Percentiles rank a stretch among this genome's conserved stretches.
phyloP scores from a whole-genome alignment of 2,329 filamentous ascomycete species.

The Ophiostoma quercus region DNA sequence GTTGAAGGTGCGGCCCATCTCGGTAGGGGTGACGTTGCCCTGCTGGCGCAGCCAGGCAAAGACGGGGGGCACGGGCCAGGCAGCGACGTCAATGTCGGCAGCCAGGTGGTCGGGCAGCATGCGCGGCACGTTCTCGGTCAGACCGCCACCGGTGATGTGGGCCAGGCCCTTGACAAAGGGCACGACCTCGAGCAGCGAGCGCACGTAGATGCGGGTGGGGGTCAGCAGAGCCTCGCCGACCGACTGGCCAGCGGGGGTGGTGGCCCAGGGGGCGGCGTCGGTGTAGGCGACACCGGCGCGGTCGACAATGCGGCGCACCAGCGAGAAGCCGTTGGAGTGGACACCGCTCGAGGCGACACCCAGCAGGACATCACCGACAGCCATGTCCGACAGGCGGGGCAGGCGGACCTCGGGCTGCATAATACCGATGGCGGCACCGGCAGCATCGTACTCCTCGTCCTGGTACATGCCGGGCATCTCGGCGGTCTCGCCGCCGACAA shows the following conservation, averaged over 20 bases:
- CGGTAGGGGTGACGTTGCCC: slow-evolving; percentile 64
- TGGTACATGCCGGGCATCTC: slow-evolving; percentile 97
- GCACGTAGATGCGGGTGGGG: slow-evolving; percentile 92
- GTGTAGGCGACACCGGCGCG: slow-evolving; percentile 65
- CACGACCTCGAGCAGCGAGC: slow-evolving; percentile 61
- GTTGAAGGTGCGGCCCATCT: slow-evolving; percentile 94
- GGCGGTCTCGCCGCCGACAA: slow-evolving; percentile 95
- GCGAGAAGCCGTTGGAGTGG: slow-evolving; percentile 95
- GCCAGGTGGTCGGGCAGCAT: slow-evolving; percentile 77
- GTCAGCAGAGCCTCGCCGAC: slow-evolving; percentile 76
- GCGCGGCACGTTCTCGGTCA: slow-evolving; percentile 89
- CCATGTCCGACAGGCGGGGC: slow-evolving; percentile 71
- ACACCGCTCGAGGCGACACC: slow-evolving; percentile 80
- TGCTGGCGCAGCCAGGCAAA: slow-evolving; percentile 79
- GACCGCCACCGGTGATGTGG: slow-evolving; percentile 92
- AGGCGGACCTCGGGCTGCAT: slow-evolving; percentile 66
- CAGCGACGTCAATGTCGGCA: slow-evolving; percentile 70
- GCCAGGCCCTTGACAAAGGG: slow-evolving; percentile 81
- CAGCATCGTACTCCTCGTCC: slow-evolving; percentile 85
- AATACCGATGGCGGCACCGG: slow-evolving; percentile 82
- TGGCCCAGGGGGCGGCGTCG: slow-evolving; percentile 71
- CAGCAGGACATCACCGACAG: slow-evolving; percentile 74
- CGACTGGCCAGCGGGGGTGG: slow-evolving; percentile 37
- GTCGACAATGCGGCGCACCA: slow-evolving; percentile 86
- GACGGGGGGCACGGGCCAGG: slow-evolving; percentile 71